phyloP scores from a whole-genome alignment of 2,329 filamentous ascomycete genomes.

The Domatiomyces globalis region DNA sequence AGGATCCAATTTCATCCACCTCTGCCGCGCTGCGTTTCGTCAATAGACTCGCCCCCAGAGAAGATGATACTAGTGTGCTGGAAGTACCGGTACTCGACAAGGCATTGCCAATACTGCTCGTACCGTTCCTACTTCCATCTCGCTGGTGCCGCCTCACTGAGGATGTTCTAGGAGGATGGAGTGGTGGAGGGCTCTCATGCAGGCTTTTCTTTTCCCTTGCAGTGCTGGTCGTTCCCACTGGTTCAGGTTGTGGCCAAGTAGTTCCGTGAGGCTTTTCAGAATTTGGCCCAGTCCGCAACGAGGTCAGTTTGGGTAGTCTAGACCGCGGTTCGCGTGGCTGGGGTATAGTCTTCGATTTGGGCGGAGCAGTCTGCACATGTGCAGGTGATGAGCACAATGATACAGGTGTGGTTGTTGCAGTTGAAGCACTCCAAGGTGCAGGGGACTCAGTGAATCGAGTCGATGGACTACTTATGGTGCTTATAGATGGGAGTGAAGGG shows the following conservation, averaged over 20 bases:
- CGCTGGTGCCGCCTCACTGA: slow-evolving; percentile 10
- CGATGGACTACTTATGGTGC: slow-evolving; percentile 17
- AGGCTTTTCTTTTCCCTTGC: background rate
- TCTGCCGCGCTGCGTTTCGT: slow-evolving; percentile 14
- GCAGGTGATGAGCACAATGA: slow-evolving; percentile 37
- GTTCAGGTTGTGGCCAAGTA: background rate
- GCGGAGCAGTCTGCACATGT: slow-evolving; percentile 21
- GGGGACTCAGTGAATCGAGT: slow-evolving; percentile 16
- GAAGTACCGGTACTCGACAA: background rate
- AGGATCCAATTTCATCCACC: slow-evolving; percentile 12
- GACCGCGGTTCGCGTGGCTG: slow-evolving; percentile 8
- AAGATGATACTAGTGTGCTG: slow-evolving; percentile 1
- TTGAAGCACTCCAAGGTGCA: slow-evolving; percentile 17
- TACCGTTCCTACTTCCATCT: background rate
- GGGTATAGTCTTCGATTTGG: slow-evolving; percentile 11
- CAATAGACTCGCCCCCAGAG: slow-evolving; percentile 5
- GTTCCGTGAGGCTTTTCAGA: background rate
- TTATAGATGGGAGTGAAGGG: slow-evolving; percentile 5
- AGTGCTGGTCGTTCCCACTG: background rate
- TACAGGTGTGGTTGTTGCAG: slow-evolving; percentile 32
- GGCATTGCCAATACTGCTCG: background rate
- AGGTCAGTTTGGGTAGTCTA: slow-evolving; percentile 12
- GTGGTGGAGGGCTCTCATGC: slow-evolving; percentile 9
- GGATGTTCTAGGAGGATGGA: slow-evolving; percentile 19
- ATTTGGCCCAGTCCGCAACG: background rate